These are phyloP conservation scores for Canavalia gladiata DNA, from an alignment of 306 rosid species.

Conservation along the genomic window DNA sequence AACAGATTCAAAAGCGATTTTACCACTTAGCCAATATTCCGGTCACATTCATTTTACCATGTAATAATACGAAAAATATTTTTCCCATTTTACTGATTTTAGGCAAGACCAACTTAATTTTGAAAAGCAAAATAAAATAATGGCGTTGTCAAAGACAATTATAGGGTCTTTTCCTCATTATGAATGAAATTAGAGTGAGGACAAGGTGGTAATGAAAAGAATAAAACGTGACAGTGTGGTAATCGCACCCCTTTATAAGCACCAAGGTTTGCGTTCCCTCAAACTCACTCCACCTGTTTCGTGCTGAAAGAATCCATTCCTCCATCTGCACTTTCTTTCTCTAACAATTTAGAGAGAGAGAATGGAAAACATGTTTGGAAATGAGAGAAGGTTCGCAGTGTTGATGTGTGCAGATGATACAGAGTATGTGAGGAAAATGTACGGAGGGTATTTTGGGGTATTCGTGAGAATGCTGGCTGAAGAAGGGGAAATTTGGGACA, in stretches of 20 bases:
- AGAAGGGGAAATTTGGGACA: constrained; percentile 82
- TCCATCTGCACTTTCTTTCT: constrained; percentile 41
- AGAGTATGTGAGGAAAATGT: constrained; percentile 72
- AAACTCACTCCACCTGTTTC: not conserved
- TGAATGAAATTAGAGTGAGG: not conserved
- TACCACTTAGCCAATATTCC: not conserved
- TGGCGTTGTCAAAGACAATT: not conserved
- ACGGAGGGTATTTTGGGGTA: constrained; percentile 90
- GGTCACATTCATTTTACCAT: constrained; percentile 37
- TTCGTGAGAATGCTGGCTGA: constrained; percentile 81
- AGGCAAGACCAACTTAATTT: not conserved
- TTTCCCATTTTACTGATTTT: not conserved
- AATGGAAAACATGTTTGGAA: constrained; percentile 33
- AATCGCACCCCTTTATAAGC: constrained; percentile 29
- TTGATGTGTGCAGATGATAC: constrained; percentile 87
- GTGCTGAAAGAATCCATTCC: not conserved
- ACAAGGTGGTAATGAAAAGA: constrained; percentile 14
- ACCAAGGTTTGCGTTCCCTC: not conserved
- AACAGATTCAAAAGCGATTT: constrained; percentile 24
- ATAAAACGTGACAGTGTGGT: constrained; percentile 4
- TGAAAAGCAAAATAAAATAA: not conserved
- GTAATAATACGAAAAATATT: not conserved
- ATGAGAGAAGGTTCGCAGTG: constrained; percentile 62
- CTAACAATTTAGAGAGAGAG: constrained; percentile 40
- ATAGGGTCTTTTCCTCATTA: not conserved